Percentiles rank a stretch among this genome's conserved stretches.
phyloP scores from a whole-genome alignment of 805 yeast genomes.

The Wickerhamiella occidentalis region DNA sequence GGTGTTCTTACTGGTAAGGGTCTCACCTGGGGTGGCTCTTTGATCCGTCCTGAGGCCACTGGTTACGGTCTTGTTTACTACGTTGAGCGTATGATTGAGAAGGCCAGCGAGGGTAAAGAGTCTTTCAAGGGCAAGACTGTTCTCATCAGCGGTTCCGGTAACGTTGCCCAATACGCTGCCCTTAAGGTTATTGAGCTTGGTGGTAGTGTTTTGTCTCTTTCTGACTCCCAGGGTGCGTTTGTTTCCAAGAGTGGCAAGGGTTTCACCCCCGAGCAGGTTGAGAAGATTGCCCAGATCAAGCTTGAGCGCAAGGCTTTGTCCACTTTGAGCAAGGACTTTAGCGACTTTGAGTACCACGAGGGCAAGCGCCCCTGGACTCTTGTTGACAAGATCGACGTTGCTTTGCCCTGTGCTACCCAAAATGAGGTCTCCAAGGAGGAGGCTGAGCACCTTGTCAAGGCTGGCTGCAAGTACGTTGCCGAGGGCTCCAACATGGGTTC shows the following conservation, averaged over 20 bases:
- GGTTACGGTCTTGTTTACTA: constrained; percentile 96
- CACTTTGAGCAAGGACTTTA: constrained; percentile 23
- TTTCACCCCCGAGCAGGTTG: constrained; percentile 71
- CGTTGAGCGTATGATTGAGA: constrained; percentile 94
- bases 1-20: constrained; percentile 99
- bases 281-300: constrained; percentile 67
- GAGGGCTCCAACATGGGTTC: constrained; percentile 99
- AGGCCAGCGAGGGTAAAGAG: constrained; percentile 82
- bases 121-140: constrained; percentile 86
- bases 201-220: constrained; percentile 83
- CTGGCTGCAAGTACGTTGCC: constrained; percentile 87
- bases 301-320: constrained; percentile 50
- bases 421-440: constrained; percentile 95
- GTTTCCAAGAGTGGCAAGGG: constrained; percentile 54
- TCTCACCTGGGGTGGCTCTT: constrained; percentile 96
- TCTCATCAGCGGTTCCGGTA: constrained; percentile 95
- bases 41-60: constrained; percentile 98
- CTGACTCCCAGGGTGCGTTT: constrained; percentile 90
- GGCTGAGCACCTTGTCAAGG: constrained; percentile 85
- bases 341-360: constrained; percentile 58
- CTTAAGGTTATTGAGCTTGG: constrained; percentile 94
- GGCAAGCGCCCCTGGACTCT: constrained; percentile 96
- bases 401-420: constrained; percentile 96
- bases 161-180: constrained; percentile 98
- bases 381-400: constrained; percentile 86